Conservation (phyloP, 1,284 basidiomycete genomes). For the Marasmius sp. region DNA sequence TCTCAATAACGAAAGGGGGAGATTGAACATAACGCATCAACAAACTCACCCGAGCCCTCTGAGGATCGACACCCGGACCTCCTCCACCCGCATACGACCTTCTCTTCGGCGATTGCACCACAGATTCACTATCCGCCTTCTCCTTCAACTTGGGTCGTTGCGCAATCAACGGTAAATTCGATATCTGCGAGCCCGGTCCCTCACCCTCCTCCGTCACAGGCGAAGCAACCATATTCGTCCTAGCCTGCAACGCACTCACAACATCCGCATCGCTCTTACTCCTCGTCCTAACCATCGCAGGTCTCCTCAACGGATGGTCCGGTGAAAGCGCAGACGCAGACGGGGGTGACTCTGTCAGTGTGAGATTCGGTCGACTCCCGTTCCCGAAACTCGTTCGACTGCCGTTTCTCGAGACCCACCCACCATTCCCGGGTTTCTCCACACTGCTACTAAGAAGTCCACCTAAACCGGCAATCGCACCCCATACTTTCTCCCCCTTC, state of each 20-base stretch:
- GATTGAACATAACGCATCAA: not conserved
- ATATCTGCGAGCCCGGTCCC: not conserved
- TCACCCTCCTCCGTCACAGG: not conserved
- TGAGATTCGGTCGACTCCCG: not conserved
- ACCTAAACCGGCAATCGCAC: constrained; percentile 2
- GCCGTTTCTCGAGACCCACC: not conserved
- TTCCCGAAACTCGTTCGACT: constrained; percentile 1
- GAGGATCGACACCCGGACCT: not conserved
- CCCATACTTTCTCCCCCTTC: constrained; percentile 15
- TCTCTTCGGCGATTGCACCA: not conserved
- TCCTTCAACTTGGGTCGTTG: not conserved
- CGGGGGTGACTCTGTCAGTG: not conserved
- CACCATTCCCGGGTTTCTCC: not conserved
- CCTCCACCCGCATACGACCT: not conserved
- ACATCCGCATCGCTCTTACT: constrained; percentile 63
- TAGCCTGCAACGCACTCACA: constrained; percentile 26
- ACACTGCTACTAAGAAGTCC: not conserved
- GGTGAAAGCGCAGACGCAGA: constrained; percentile 1
- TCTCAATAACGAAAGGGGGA: not conserved
- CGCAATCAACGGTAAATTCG: not conserved
- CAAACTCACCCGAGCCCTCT: not conserved
- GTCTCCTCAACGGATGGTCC: constrained; percentile 19
- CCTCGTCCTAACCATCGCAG: constrained; percentile 44
- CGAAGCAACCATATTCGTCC: not conserved
- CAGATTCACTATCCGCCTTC: constrained; percentile 13